Evolutionary conservation across 2,329 filamentous ascomycete genomes (phyloP), one percentile per base, ranked within the genome.

Genomic region (Colletotrichum spinosum): DNA sequence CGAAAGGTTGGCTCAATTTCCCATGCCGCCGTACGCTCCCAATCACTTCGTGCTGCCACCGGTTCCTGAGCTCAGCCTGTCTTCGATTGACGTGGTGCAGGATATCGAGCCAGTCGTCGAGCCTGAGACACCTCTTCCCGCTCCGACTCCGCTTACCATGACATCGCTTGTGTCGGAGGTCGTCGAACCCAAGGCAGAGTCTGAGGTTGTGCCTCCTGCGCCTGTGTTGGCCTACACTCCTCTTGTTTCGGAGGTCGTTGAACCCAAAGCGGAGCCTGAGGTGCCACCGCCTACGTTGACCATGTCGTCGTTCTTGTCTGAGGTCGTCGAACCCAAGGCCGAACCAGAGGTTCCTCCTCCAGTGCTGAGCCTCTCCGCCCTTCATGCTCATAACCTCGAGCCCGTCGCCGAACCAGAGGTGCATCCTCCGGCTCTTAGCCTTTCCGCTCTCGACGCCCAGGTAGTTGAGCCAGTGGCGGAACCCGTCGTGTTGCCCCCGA

Each of bases 1-100:
- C 15, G 80, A 83, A 61, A 85, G 83, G 69, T 76, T 88, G 53
- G 80, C 82, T 13, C 80, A 82, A 68, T 87, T 88, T 76, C 85
- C 86, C 2, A 79, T 83, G 11, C 86, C 86, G 5, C 85, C 85
- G 1, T 77, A 78, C 0, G 79, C 80, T n/a, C 71, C 77, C 4
- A 71, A 74, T 1, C 72, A 71, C 6, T 68, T 70, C 9, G 72
- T 78, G 44, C 58, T 75, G 17, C 71, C 75, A 1, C 69, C 74
- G 9, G 71, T 72, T 1, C 77, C 79, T 5, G 70, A 75, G 1
- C 74, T 86, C 37, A 78, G 72, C 48, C 72, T 86, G 41, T 85
- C 84, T 1, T 70, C 67, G 1, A 80, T 87, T 15, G 78, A 81
- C 42, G 17, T 17, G 17, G 74, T 76, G 2, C 78, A 86, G 70